These are phyloP conservation scores for Dryadomyces sulphureus DNA, from an alignment of 2,329 filamentous ascomycete species.

Conservation along the genomic window DNA sequence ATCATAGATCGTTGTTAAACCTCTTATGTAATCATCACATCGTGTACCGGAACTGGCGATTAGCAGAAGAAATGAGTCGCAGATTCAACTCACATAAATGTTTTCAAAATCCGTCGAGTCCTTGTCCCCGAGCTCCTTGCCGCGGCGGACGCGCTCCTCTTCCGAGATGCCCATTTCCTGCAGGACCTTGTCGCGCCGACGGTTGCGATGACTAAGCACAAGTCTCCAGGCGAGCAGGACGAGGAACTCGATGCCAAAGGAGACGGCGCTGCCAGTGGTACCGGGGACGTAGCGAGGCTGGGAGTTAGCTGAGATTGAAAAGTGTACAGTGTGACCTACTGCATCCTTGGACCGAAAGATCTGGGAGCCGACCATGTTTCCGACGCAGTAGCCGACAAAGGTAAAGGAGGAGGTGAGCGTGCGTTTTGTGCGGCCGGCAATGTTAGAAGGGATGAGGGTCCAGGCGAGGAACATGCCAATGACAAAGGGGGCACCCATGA, in stretches of 20 bases:
- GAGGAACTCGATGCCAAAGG: slow-evolving; percentile 22
- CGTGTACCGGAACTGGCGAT: not conserved
- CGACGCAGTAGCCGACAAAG: slow-evolving; percentile 30
- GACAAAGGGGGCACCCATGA: slow-evolving; percentile 20
- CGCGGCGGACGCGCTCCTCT: slow-evolving; percentile 18
- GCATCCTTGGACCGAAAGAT: slow-evolving; percentile 28
- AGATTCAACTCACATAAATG: slow-evolving; percentile 15
- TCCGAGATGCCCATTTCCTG: slow-evolving; percentile 18
- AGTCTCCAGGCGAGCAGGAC: slow-evolving; percentile 23
- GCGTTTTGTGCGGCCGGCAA: slow-evolving; percentile 30
- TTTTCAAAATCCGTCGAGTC: slow-evolving; percentile 24
- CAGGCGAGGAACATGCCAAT: slow-evolving; percentile 20
- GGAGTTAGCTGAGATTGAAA: not conserved
- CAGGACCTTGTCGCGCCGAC: slow-evolving; percentile 16
- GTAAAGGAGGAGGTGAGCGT: slow-evolving; percentile 28
- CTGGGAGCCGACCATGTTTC: slow-evolving; percentile 31
- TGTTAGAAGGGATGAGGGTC: slow-evolving; percentile 27
- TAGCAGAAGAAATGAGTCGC: not conserved
- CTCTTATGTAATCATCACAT: no score
- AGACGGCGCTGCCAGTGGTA: slow-evolving; percentile 7
- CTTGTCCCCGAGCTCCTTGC: slow-evolving; percentile 20
- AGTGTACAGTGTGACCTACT: slow-evolving; percentile 10
- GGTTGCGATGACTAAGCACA: slow-evolving; percentile 25
- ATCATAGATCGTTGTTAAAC: no score
- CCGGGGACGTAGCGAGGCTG: not conserved